Evolutionary conservation across 192 early-diverging fungal genomes (phyloP), one percentile per base, ranked within the genome.

Genomic region (Dispira simplex): DNA sequence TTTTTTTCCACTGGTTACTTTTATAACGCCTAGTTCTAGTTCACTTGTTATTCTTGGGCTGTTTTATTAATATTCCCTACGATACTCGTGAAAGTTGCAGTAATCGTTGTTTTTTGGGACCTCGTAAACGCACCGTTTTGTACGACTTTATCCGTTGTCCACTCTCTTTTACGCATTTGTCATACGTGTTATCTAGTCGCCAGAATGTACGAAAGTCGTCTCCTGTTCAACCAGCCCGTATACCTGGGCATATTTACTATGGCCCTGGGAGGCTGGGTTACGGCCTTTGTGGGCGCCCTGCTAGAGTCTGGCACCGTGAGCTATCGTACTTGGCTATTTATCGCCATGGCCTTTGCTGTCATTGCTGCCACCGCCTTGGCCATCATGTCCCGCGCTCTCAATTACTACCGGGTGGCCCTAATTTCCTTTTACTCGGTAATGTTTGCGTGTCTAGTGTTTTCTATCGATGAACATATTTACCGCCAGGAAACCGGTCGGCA

Each of bases 391-490:
- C 21, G 63, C 32, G 52, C 63, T 6, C 21, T 64, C 27, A 13
- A 51, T 25, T 48, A 51, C 25, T 64, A 55, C 47, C 63, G 63
- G 12, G 32, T 27, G 6, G 52, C 49, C 12, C 11, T 64, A 27
- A 21, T 52, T 21, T 16, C 46, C 63, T 21, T 64, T 39, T 64
- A 55, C 32, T 14, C 68, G 68, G 72, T 63, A 70, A 67, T 32
- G 52, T 71, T 23, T 65, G 67, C 10, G 48, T 75, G 56, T 73
- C 73, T 28, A 60, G 71, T 43, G 69, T 69, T 53, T 65, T 72
- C 46, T 23, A 75, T 78, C 20, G 71, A 68, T 5, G 70, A 68
- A 64, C 73, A 78, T 66, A 78, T 78, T 46, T 75, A 78, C 65
- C 70, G 73, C 8, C 54, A 26, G 1, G 63, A 72, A 25, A 70